Base-by-base conservation (phyloP, 208 protist species). In the Balamuthia mandrillaris region DNA sequence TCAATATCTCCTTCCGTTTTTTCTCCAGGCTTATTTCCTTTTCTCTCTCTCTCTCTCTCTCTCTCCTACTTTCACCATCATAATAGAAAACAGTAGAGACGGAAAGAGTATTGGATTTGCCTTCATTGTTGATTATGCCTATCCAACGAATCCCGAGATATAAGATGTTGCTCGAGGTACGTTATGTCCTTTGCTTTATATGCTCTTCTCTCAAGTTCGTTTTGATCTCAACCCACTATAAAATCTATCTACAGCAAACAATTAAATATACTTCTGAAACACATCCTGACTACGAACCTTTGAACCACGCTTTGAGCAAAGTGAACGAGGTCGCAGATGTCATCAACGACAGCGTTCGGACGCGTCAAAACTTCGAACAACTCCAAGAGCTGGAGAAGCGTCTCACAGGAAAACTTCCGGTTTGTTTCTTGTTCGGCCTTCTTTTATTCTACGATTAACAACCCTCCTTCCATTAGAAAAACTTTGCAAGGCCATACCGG, bases 121-220 rank as follows among this genome's bases (percentile, higher is more conserved):
- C 72, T 14, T 81, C 72, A n/a, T 33, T 81, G 42, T 49, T 81
- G 45, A 81, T 81, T 37, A 81, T 81, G 72, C 72, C 72, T 49
- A 81, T 81, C 51, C 72, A 81, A 37, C 72, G 72, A 41, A 81
- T 81, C 35, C 72, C 72, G 10, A 29, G 72, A 54, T 81, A 81
- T 33, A 81, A 81, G 47, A 39, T 81, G 51, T 33, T 81, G 9
- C 72, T 81, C 16, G 72, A 81, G 72, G 72, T 81, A 4, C 9
- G 18, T 14, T 18, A 4, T 39, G 9, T 35, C 39, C 3, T 41
- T 21, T 7, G 14, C 41, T 44, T 14, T 31, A 4, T 16, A 9
- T n/a, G 18, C 3, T 16, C 42, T 5, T 78, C 33, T 78, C 9
- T n/a, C 33, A 35, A 29, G 56, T 9, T 6, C n/a, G n/a, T n/a